Base-by-base conservation (phyloP, 176 grass and related monocot species). In the Raddia guianensis region DNA sequence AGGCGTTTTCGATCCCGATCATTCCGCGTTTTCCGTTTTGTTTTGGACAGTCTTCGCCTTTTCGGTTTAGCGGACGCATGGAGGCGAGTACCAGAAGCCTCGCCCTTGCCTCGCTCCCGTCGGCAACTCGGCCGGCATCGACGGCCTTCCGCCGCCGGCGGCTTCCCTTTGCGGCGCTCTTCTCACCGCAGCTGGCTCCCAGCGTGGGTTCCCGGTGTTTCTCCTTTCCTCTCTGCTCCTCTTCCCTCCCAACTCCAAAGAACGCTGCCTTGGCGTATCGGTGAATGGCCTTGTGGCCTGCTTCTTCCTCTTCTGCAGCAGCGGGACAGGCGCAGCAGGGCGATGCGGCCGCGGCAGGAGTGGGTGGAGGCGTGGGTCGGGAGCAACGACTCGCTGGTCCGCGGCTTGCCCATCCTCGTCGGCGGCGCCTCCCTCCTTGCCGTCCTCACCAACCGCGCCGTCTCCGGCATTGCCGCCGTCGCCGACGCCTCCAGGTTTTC, bases 401-500 rank as follows among this genome's bases (percentile, higher is more conserved):
- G 92, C 5, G 84, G 86, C 69, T 49, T 93, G 42, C 92, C 95
- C 12, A 95, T 98, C 54, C 68, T 91, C 37, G 58, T 90, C 66
- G 95, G 92, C 42, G 84, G 95, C 42, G 61, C 80, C 16, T 91
- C 92, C 19, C 89, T 98, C 32, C 81, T 98, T 18, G 92, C 83
- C 5, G 95, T 93, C 3, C 92, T 98, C 72, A 83, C 95, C 68
- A 98, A 98, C 74, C 90, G 92, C 0, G 67, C 88, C 35, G 80
- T 98, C 40, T 98, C 90, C 12, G 86, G 92, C 76, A 93, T 98
- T 34, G 92, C 95, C 6, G 81, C 90, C 18, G 90, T 98, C 32
- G 55, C 95, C 2, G 90, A 98, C 66, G 95, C 92, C 34, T 98
- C 95, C 60, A 98, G 94, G 94, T 97, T 57, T 67, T 37, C 74